Evolutionary conservation across 768 basidiomycete genomes (phyloP), one percentile per base, ranked within the genome.

Genomic region (Flagelloscypha sp.): DNA sequence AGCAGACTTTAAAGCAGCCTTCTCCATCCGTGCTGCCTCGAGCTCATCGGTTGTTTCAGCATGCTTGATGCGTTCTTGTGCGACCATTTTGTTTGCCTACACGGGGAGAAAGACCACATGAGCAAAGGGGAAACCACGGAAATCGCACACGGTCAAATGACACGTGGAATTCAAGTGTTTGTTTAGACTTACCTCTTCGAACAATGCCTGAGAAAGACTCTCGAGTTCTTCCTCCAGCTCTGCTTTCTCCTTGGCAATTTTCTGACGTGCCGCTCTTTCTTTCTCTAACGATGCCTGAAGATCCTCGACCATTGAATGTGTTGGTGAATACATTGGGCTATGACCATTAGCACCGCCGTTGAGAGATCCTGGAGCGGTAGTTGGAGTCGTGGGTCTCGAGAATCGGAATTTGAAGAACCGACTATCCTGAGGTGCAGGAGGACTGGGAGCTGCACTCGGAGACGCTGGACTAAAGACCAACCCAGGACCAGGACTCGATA

Each of bases 71-170:
- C 87, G 74, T 47, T 90, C 88, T 1, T 67, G 67, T 7, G 81
- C 72, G 3, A 90, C 87, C 87, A 92, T 90, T 45, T 82, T 85
- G 54, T 90, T 90, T 5, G 88, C 87, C 84, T 86, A 44, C 7
- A 20, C 7, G 22, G n/a, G 36, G 13, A 20, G 23, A 24, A 23
- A 48, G 29, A 38, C 5, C 11, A 27, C n/a, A 22, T 33, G 9
- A 33, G 16, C n/a, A n/a, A n/a, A n/a, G n/a, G n/a, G n/a, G n/a
- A n/a, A n/a, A n/a, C n/a, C n/a, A n/a, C n/a, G n/a, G n/a, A n/a
- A n/a, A n/a, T n/a, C n/a, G n/a, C n/a, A n/a, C n/a, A n/a, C n/a
- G n/a, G n/a, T n/a, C 36, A 38, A 23, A 11, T 34, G n/a, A n/a
- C n/a, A n/a, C n/a, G n/a, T n/a, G n/a, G n/a, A n/a, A n/a, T n/a